Base-by-base conservation (phyloP, 805 yeast species). In the Tetrapisispora phaffii region DNA sequence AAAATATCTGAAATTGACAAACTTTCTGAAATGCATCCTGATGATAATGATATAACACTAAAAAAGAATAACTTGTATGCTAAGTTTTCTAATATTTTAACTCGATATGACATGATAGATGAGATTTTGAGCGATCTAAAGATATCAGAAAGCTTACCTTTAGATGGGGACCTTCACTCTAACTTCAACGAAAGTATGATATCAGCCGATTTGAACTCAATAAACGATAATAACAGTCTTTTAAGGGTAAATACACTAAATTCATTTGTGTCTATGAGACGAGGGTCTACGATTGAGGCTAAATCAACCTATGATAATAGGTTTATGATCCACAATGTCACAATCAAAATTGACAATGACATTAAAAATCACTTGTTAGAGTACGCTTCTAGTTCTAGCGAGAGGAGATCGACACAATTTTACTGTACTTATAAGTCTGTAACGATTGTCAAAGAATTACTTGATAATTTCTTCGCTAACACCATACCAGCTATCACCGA, bases 321-420 rank as follows among this genome's bases (percentile, higher is more conserved):
- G 42, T 79, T 78, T 52, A 71, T 77, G 49, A 58, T 79, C 19
- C 82, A 80, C 48, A 73, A 75, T 46, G 60, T 79, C 32, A 73
- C 73, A 49, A 52, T 80, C 47, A 75, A 73, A 52, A 74, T 84
- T 74, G 73, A 77, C 56, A 73, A 73, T 41, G 53, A 60, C 8
- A 62, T 75, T 2, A 60, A 83, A 36, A 75, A 80, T 48, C 57
- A 69, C 31, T 62, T 78, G 43, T 58, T 74, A 38, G 69, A 70
- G 31, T 80, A 77, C 50, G 60, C 73, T 3, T 65, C 69, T 13
- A 67, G 67, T 40, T 60, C 72, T 7, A 60, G 68, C 10, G 77
- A 72, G 34, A 59, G 74, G 42, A 70, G 63, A 46, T 63, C 73
- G 0, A 67, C 67, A 29, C 59, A 61, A 2, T 74, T 71, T 52